Percentiles rank a stretch among this genome's conserved stretches.
phyloP scores from a whole-genome alignment of 139 green algal genomes.

The Haematococcus sp. region DNA sequence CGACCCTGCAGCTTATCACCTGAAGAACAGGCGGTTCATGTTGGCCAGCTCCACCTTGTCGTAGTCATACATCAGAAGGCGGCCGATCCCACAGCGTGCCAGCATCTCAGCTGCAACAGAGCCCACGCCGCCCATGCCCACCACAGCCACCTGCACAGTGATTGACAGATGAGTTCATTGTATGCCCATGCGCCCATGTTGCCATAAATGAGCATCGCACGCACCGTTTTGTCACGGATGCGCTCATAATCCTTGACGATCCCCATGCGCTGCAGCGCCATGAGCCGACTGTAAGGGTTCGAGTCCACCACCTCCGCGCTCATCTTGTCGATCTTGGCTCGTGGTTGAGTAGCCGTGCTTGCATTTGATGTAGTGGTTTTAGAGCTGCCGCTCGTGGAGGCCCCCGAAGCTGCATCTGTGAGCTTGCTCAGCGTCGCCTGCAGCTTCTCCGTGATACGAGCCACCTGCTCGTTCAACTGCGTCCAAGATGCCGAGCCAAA shows the following conservation, averaged over 20 bases:
- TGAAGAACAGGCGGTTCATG: constrained; percentile 99
- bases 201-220: constrained; percentile 4
- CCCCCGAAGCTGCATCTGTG: neutral
- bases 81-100: constrained; percentile 89
- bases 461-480: constrained; percentile 42
- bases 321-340: constrained; percentile 66
- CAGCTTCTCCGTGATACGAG: constrained; percentile 38
- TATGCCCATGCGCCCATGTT: neutral
- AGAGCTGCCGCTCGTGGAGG: neutral
- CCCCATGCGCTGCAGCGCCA: constrained; percentile 96
- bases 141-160: constrained; percentile 65
- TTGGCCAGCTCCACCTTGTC: constrained; percentile 97
- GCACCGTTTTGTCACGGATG: constrained; percentile 76
- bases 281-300: constrained; percentile 90
- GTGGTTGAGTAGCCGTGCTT: neutral
- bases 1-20: no score
- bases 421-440: constrained; percentile 20
- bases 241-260: constrained; percentile 92
- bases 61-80: constrained; percentile 94
- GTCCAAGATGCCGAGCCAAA: neutral
- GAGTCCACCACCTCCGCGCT: constrained; percentile 80
- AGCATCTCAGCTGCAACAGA: constrained; percentile 97
- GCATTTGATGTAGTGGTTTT: neutral
- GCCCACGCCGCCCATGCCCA: constrained; percentile 92
- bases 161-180: neutral